phyloP scores from a whole-genome alignment of 371 early-diverging fungal species.

The Actinomortierella ambigua region DNA sequence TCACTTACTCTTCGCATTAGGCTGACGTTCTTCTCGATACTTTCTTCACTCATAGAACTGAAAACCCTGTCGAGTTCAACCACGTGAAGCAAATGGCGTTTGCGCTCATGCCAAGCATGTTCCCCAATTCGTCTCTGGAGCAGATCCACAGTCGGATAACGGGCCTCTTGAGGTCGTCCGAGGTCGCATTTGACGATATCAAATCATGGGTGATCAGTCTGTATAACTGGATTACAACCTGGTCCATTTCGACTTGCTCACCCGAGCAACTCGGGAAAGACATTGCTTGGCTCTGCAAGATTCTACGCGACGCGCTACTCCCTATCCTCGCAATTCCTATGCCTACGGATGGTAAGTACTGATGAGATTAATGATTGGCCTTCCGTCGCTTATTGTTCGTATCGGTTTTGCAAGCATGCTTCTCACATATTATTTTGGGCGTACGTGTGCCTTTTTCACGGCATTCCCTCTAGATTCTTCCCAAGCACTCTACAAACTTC shows the following conservation, averaged over 20 bases:
- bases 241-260: slow-evolving; percentile 5
- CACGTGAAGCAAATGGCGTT: not conserved
- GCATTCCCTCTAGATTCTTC: too few species aligned
- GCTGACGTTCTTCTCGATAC: not conserved
- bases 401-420: too few species aligned
- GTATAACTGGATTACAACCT: slow-evolving; percentile 15
- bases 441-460: too few species aligned
- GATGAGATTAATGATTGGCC: too few species aligned
- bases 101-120: slow-evolving; percentile 10
- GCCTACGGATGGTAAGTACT: too few species aligned
- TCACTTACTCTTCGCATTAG: not conserved
- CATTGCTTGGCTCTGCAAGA: slow-evolving; percentile 6
- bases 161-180: not conserved
- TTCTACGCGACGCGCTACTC: slow-evolving; percentile 1
- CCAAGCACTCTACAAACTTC: slow-evolving; percentile 11
- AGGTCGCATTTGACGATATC: not conserved
- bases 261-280: slow-evolving; percentile 3
- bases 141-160: slow-evolving; percentile 1
- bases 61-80: slow-evolving; percentile 1
- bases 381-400: too few species aligned
- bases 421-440: too few species aligned
- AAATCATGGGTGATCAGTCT: slow-evolving; percentile 15
- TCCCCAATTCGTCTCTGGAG: slow-evolving; percentile 15
- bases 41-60: not conserved
- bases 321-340: slow-evolving; percentile 1